Evolutionary conservation across 306 rosid genomes (phyloP).

Genomic region (Hylodesmum podocarpum): DNA sequence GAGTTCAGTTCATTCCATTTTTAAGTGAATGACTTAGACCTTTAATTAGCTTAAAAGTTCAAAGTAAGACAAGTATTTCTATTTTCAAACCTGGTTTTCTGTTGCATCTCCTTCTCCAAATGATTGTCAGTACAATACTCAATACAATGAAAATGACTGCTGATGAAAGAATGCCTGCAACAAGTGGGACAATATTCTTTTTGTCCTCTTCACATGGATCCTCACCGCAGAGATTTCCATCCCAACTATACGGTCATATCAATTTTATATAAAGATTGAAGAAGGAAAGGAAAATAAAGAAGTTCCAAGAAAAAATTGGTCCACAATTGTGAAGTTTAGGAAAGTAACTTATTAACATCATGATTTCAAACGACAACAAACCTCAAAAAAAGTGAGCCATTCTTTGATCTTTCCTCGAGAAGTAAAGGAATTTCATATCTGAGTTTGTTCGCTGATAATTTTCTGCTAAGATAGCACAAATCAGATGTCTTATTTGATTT

Average conservation of each 20-base stretch:
- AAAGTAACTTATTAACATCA: background rate
- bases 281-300: slow-evolving; percentile 2
- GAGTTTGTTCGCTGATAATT: slow-evolving; percentile 46
- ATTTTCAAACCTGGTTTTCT: slow-evolving; percentile 19
- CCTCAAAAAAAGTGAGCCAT: slow-evolving; percentile 46
- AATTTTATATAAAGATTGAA: background rate
- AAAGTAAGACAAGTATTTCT: background rate
- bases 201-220: slow-evolving; percentile 35
- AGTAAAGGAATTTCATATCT: slow-evolving; percentile 39
- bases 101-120: slow-evolving; percentile 28
- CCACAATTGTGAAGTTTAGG: background rate
- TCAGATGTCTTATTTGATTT: background rate
- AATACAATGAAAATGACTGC: background rate
- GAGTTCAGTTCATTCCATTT: background rate
- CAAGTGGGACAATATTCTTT: slow-evolving; percentile 35
- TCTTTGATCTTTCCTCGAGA: slow-evolving; percentile 35
- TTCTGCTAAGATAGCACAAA: slow-evolving; percentile 23
- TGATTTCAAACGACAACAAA: slow-evolving; percentile 20
- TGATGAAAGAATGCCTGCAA: slow-evolving; percentile 41
- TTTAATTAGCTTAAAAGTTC: background rate
- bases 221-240: slow-evolving; percentile 38
- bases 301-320: background rate
- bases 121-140: background rate
- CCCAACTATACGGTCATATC: slow-evolving; percentile 36
- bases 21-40: background rate